Base-by-base conservation (phyloP, 352 stramenopile species). In the Blastocystis sp. region DNA sequence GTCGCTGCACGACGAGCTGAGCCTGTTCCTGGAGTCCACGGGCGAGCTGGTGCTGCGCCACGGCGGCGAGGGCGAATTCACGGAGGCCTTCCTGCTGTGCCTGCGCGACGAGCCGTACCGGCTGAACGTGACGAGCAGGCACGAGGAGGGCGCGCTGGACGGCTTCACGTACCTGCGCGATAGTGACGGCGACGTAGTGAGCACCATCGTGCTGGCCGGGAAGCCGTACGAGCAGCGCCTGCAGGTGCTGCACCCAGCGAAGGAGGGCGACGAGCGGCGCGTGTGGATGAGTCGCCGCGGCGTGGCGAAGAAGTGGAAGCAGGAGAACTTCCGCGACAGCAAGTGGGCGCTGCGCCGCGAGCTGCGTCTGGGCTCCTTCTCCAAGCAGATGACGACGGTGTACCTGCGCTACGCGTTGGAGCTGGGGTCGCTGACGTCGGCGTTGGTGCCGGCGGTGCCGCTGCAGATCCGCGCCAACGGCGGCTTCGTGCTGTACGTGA, bases 401-500 rank as follows among this genome's bases (percentile, higher is more conserved):
- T 79, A 79, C 42, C n/a, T 79, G 9, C 69, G 69, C 28, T 24
- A 54, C 11, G 21, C 10, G 1, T 0, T 79, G 9, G 9, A 0
- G 17, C 3, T 77, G 21, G 28, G 28, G 28, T 17, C 6, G 6
- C 48, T 57, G 6, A 57, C 48, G 14, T 7, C 48, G 48, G 48
- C 6, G 48, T 14, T 17, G 48, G 48, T 57, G 6, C 19, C 42
- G 10, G 7, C 6, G 2, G 9, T 79, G 48, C 1, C 3, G 3
- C 3, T 79, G 45, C 6, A 60, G 21, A 9, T 38, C 34, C 21
- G 63, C 9, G 48, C 48, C 48, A 57, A 57, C 48, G 66, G 28
- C 11, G 66, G 66, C 24, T 14, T 76, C 38, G 28, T 76, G 7
- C 24, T 76, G 9, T 76, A 76, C 48, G 28, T 76, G 66, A 76